Evolutionary conservation across 192 early-diverging fungal genomes (phyloP), one percentile per base, ranked within the genome.

Genomic region (Blastocladiella britannica): DNA sequence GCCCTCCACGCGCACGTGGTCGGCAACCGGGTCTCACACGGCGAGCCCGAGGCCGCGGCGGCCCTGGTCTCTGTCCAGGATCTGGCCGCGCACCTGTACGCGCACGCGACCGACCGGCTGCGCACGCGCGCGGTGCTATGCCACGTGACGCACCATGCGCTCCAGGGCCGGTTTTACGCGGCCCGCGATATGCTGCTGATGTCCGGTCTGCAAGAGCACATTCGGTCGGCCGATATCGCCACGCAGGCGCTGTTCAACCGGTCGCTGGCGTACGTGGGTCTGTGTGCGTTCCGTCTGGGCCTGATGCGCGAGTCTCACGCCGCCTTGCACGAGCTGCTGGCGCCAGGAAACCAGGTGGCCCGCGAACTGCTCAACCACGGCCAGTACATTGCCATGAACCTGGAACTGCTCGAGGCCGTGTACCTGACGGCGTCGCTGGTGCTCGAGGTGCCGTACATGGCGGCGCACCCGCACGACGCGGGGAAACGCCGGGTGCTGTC

Each of bases 241-340:
- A 95, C 89, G 20, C 91, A 97, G 72, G 88, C 93, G 47, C 74
- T 98, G 56, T 91, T 86, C 77, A 98, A 98, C 79, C 84, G 95
- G 29, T 81, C 92, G 2, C 79, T 93, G 70, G 93, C 88, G 22
- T 93, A 98, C 73, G 75, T 98, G 53, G 95, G 95, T 55, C 75
- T 95, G 55, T 86, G 87, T 60, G 95, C 95, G 0, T 99, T 99
- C 84, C 85, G 95, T 24, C 70, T 79, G 31, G 95, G 95, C 29
- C 70, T 89, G 77, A 82, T 95, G 70, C 80, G 76, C 61, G 95
- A 96, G 63, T 63, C 88, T 7, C 84, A 90, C 51, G 74, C 84
- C 55, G 82, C 82, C 61, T 74, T 93, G 53, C 84, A 89, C 59
- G 95, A 97, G 61, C 83, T 99, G 57, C 81, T 78, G 54, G 82